Conservation (phyloP, 2,329 filamentous ascomycete species). For the Aphanocladium album region DNA sequence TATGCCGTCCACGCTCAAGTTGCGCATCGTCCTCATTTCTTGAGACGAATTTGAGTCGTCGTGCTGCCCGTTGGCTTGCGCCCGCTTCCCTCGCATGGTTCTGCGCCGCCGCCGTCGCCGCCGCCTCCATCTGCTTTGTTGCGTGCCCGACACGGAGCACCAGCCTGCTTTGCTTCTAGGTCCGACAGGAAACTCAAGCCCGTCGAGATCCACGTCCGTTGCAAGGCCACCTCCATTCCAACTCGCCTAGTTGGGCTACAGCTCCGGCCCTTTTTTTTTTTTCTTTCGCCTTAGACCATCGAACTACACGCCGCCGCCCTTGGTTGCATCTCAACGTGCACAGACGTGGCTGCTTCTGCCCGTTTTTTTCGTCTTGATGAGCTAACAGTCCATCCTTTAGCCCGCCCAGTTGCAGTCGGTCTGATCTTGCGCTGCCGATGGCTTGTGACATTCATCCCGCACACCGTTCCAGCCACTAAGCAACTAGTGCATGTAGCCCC, state of each 20-base stretch:
- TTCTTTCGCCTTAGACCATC: neutral
- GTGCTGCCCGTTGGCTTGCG: constrained; percentile 6
- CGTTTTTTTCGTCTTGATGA: neutral
- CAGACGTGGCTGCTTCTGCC: constrained; percentile 5
- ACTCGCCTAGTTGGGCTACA: constrained; percentile 1
- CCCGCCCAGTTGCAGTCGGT: neutral
- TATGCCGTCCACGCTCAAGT: neutral
- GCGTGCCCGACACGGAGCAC: neutral
- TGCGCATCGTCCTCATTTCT: constrained; percentile 6
- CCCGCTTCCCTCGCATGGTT: neutral
- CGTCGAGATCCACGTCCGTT: constrained; percentile 5
- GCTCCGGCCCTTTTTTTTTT: constrained; percentile 1
- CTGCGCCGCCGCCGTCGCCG: neutral
- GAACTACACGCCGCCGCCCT: neutral
- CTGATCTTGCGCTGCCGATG: constrained; percentile 8
- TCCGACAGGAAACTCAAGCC: neutral
- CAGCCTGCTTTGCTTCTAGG: neutral
- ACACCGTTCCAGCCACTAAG: constrained; percentile 2
- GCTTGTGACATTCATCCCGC: constrained; percentile 13
- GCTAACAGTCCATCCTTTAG: constrained; percentile 5
- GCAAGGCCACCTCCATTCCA: neutral
- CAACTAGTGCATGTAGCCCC: neutral
- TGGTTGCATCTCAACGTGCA: neutral
- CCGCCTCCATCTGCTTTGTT: neutral
- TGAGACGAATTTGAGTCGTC: constrained; percentile 1